Percentiles rank a stretch among this genome's conserved stretches.
Conservation (phyloP, 768 basidiomycete genomes). For the Trametes cinnabarina region DNA sequence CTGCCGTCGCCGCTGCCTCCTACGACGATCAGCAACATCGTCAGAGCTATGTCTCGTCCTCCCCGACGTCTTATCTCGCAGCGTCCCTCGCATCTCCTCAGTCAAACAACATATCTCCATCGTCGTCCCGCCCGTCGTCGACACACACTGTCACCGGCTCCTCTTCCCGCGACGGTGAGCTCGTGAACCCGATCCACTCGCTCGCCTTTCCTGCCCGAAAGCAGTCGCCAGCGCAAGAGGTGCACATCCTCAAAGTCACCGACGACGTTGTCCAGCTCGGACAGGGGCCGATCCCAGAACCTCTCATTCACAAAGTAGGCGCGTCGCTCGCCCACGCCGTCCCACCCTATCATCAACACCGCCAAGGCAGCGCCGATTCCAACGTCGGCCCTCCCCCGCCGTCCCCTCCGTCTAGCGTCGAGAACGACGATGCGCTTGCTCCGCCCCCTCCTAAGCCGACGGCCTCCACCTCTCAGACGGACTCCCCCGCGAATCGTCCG, state of each 20-base stretch:
- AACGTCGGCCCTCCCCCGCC: constrained; percentile 58
- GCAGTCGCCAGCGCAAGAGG: constrained; percentile 40
- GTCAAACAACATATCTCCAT: neutral
- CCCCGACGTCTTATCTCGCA: neutral
- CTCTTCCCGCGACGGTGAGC: constrained; percentile 10
- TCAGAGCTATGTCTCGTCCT: constrained; percentile 6
- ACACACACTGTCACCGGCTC: constrained; percentile 29
- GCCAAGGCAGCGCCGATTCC: constrained; percentile 17
- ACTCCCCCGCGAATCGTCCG: constrained; percentile 20
- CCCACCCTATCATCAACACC: constrained; percentile 7
- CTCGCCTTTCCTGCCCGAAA: constrained; percentile 28
- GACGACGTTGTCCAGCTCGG: constrained; percentile 46
- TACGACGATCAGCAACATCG: constrained; percentile 9
- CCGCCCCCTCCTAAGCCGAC: neutral
- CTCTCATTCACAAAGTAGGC: constrained; percentile 36
- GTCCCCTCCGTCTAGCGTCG: constrained; percentile 46
- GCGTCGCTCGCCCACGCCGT: constrained; percentile 28
- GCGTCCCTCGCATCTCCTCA: neutral
- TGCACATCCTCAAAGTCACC: constrained; percentile 55
- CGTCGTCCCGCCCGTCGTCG: constrained; percentile 37
- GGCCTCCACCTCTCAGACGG: constrained; percentile 22
- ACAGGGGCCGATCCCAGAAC: constrained; percentile 34
- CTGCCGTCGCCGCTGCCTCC: constrained; percentile 1
- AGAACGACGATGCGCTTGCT: constrained; percentile 19
- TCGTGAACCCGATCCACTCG: constrained; percentile 35